phyloP scores from a whole-genome alignment of 2,329 filamentous ascomycete genomes.

The Neofusicoccum parvum region DNA sequence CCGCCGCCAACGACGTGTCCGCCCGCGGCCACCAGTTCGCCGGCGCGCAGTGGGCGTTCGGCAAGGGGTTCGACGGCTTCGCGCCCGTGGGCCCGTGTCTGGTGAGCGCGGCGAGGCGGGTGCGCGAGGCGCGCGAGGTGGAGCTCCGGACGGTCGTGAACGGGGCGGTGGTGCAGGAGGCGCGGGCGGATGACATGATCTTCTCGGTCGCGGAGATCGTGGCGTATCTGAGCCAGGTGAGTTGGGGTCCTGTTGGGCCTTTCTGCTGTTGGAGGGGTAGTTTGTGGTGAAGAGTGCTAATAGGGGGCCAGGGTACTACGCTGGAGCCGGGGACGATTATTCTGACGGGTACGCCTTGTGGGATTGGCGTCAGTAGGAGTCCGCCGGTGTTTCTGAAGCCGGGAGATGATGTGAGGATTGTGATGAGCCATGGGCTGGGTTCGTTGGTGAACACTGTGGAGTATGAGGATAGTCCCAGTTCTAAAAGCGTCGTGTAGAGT shows the following conservation, averaged over 20 bases:
- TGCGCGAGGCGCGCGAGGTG: constrained; percentile 38
- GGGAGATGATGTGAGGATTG: background rate
- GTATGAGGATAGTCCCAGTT: constrained; percentile 22
- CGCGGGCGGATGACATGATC: constrained; percentile 59
- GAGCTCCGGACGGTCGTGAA: constrained; percentile 46
- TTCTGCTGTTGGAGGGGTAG: too few species aligned
- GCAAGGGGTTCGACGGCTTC: constrained; percentile 49
- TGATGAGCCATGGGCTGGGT: constrained; percentile 26
- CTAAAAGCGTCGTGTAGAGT: too few species aligned
- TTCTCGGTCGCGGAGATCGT: constrained; percentile 64
- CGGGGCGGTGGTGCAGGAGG: constrained; percentile 47
- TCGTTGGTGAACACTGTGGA: constrained; percentile 26
- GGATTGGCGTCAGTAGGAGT: background rate
- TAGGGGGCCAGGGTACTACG: constrained; percentile 52
- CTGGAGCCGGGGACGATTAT: constrained; percentile 66
- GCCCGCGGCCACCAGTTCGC: constrained; percentile 56
- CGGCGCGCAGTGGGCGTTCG: constrained; percentile 41
- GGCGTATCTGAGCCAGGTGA: constrained; percentile 58
- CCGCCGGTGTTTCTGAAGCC: background rate
- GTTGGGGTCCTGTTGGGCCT: background rate
- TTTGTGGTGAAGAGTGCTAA: background rate
- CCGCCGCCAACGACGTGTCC: constrained; percentile 65
- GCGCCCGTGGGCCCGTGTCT: constrained; percentile 47
- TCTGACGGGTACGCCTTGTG: constrained; percentile 60
- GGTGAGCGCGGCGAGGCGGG: constrained; percentile 30